Base-by-base conservation (phyloP, 805 yeast genomes). In the Yarrowia alimentaria region DNA sequence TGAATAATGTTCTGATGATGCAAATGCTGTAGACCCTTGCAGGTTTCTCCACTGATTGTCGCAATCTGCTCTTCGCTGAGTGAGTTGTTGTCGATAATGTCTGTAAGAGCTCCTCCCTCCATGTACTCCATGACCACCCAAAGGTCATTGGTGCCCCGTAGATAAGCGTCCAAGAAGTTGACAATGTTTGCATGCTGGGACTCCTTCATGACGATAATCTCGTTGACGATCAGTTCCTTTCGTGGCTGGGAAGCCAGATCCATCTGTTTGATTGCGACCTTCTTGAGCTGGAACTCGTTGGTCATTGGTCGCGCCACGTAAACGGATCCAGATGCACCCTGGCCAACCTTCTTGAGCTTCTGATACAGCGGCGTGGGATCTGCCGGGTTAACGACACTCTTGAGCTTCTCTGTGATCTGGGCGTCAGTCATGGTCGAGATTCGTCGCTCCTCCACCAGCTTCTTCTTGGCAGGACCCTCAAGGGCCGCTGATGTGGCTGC, bases 91-190 rank as follows among this genome's bases (percentile, higher is more conserved):
- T 89, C 96, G 62, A 94, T 90, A 31, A 94, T 86, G 69, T 93
- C 99, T 0, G 98, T 93, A 58, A 93, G 72, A 4, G 96, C 85
- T 1, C 99, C 99, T 51, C 99, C 99, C 69, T 94, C 97, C 99
- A 93, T 93, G 65, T 81, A 94, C 67, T 93, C 99, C 99, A 93
- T 93, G 24, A 94, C 85, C n/a, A 93, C 99, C 99, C 99, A 93
- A 51, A 93, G 72, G 49, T 70, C 72, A 24, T 69, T 67, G 20
- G 54, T 48, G 35, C 85, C 86, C 54, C 78, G 80, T 52, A 85
- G 69, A 64, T 81, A 93, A 0, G 96, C 81, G 62, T 91, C 95
- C 55, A 91, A 80, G 64, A 87, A 93, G 66, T 93, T 93, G 53
- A 93, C 99, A 67, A 93, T 93, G 64, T 93, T 93, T 43, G 80